Base-by-base conservation (phyloP, 116 monocot genomes). In the Posidonia oceanica region DNA sequence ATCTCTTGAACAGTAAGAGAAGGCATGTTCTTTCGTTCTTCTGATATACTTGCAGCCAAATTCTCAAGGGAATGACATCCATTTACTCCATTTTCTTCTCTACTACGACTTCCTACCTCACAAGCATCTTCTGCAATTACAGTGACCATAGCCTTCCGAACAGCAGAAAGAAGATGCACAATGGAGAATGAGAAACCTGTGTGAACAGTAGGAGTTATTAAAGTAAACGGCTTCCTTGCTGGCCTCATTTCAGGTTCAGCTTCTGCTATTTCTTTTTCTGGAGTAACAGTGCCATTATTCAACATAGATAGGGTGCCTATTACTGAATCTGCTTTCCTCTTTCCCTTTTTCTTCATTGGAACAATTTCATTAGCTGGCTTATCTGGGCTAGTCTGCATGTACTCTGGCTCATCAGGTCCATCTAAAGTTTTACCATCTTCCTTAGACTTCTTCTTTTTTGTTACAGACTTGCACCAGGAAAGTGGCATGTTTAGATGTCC, bases 171-270 rank as follows among this genome's bases (percentile, higher is more conserved):
- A 67, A 96, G 91, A 84, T 96, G 91, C n/a, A 96, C 72, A 63
- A 96, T 78, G 22, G 96, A 96, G 75, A 96, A 96, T 29, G 96
- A 96, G 80, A 96, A 91, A 10, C 88, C 86, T 41, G 83, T 85
- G 55, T 87, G 91, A 64, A 87, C 83, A 2, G 96, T 78, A 44
- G 96, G 96, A 8, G 83, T 87, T 20, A 96, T 89, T 58, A 81
- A 75, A 69, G 83, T 69, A 74, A 81, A 91, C 18, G 81, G 70
- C 70, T 89, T 91, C 67, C 87, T 91, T 10, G 77, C 78, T 41
- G 81, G 73, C 44, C 78, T 83, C 52, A 54, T 67, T 62, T 91
- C 84, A 52, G 68, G 70, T 23, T 89, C 85, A n/a, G 72, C 37
- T 38, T 82, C 82, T 36, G 14, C 61, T 52, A 58, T 38, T 67